These are phyloP conservation scores for Microsporum canis DNA, from an alignment of 2,329 filamentous ascomycete genomes.

Conservation along the genomic window DNA sequence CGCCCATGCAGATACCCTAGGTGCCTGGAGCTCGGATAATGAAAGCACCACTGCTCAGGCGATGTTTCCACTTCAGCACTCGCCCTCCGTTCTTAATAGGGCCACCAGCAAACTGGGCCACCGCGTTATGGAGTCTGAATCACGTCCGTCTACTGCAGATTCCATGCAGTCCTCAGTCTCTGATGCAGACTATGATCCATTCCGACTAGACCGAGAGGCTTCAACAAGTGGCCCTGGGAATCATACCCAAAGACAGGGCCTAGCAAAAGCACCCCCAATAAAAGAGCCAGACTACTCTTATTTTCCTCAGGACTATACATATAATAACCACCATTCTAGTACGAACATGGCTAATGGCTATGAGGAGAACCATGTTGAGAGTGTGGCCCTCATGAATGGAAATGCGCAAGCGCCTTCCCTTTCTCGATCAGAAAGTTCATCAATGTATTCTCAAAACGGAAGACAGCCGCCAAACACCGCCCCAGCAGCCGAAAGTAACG, in stretches of 20 bases:
- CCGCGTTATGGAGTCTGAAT: constrained; percentile 16
- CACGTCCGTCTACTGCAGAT: constrained; percentile 31
- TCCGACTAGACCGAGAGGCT: constrained; percentile 30
- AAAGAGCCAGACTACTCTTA: constrained; percentile 31
- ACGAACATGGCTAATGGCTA: constrained; percentile 3
- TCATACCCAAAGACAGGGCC: constrained; percentile 23
- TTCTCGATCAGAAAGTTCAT: constrained; percentile 7
- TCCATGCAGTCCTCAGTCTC: constrained; percentile 22
- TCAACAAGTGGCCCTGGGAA: constrained; percentile 15
- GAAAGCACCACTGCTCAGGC: constrained; percentile 5
- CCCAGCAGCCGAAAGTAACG: constrained; percentile 2
- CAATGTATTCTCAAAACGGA: constrained; percentile 10
- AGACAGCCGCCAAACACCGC: not conserved
- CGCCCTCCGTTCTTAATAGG: constrained; percentile 1
- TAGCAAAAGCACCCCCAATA: constrained; percentile 35
- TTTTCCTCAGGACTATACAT: constrained; percentile 35
- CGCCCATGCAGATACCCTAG: not conserved
- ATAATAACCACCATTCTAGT: not conserved
- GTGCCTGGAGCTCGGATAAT: not conserved
- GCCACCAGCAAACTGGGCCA: not conserved
- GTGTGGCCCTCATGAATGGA: constrained; percentile 6
- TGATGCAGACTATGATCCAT: constrained; percentile 33
- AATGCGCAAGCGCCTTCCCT: not conserved
- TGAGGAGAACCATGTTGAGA: constrained; percentile 4
- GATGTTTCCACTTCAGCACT: constrained; percentile 8